phyloP scores from a whole-genome alignment of 345 rosid species.

The Eucalyptus curtisii region DNA sequence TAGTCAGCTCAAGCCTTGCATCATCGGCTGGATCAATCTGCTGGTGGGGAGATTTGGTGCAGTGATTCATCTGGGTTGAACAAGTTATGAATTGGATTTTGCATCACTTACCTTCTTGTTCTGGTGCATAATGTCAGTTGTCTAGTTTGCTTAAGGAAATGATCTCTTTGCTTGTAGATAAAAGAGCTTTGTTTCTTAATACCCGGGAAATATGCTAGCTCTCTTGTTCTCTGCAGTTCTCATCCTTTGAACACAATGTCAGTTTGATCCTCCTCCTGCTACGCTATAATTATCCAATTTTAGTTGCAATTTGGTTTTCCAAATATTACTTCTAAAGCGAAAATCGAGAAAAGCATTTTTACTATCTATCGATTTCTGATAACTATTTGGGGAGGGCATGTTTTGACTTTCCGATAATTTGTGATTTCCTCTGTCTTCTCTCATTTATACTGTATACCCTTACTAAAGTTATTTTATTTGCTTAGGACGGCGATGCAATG shows the following conservation, averaged over 20 bases:
- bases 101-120: neutral
- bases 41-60: neutral
- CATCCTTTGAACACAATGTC: neutral
- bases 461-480: constrained; percentile 12
- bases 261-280: neutral
- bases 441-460: neutral
- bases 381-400: neutral
- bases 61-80: neutral
- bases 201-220: neutral
- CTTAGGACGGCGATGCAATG: constrained; percentile 75
- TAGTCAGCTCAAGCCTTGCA: neutral
- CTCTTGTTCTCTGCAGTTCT: neutral
- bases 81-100: neutral
- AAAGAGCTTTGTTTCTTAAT: neutral
- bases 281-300: neutral
- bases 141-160: neutral
- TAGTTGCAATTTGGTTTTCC: neutral
- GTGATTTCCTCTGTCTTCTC: neutral
- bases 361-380: neutral
- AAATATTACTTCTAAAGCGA: neutral
- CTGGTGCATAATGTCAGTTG: neutral
- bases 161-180: neutral
- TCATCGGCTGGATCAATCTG: neutral
- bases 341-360: neutral
- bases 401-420: neutral